These are phyloP conservation scores for Tuber melanosporum DNA, from an alignment of 495 filamentous ascomycete genomes.

Conservation along the genomic window DNA sequence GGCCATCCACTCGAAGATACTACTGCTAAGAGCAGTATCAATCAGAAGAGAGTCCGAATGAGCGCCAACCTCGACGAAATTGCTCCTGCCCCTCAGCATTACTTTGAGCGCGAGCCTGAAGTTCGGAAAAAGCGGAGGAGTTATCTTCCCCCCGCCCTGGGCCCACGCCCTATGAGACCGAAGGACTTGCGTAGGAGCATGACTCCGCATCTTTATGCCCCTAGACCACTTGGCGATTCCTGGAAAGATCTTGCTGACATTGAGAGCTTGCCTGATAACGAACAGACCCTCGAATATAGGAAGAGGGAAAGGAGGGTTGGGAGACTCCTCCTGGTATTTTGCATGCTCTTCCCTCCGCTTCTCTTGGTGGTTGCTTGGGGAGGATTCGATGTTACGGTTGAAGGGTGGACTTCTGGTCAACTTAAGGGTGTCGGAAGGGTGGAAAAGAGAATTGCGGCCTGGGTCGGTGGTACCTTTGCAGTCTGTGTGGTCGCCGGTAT, in stretches of 20 bases:
- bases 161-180: slow-evolving; percentile 24
- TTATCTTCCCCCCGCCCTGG: not conserved
- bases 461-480: slow-evolving; percentile 27
- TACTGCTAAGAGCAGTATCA: slow-evolving; percentile 9
- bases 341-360: slow-evolving; percentile 36
- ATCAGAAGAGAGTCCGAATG: slow-evolving; percentile 22
- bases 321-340: slow-evolving; percentile 24
- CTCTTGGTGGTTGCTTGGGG: slow-evolving; percentile 35
- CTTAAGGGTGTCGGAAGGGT: slow-evolving; percentile 33
- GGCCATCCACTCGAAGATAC: slow-evolving; percentile 18
- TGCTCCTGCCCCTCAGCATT: slow-evolving; percentile 6
- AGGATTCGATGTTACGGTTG: slow-evolving; percentile 32
- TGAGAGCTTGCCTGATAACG: slow-evolving; percentile 13
- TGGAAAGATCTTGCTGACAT: slow-evolving; percentile 25
- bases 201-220: slow-evolving; percentile 32
- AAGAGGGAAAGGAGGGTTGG: slow-evolving; percentile 24
- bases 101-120: slow-evolving; percentile 2
- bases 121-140: not conserved
- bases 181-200: slow-evolving; percentile 31
- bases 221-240: slow-evolving; percentile 26
- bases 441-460: slow-evolving; percentile 36
- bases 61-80: slow-evolving; percentile 24
- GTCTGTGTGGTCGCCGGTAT: slow-evolving; percentile 34
- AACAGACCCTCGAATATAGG: slow-evolving; percentile 15
- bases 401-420: slow-evolving; percentile 26